Evolutionary conservation across 371 early-diverging fungal genomes (phyloP), one percentile per base, ranked within the genome.

Genomic region (Smittium mucronatum): DNA sequence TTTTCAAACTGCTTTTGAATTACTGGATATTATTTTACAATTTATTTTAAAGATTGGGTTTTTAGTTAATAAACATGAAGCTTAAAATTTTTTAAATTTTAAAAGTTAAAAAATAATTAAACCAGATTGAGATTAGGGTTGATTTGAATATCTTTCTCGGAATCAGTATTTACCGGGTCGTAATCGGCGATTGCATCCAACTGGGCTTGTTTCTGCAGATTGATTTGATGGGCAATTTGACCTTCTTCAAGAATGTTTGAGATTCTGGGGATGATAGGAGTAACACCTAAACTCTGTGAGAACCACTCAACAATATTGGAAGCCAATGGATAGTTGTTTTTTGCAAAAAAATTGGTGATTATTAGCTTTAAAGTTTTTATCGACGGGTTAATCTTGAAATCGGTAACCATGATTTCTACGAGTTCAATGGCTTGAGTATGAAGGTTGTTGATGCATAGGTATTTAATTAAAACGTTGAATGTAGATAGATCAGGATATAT

Each of bases 401-500:
- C 64, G 2, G 35, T 16, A 21, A 36, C 30, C 64, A 64, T 64
- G 2, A 31, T 21, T 64, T 64, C 64, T 30, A 64, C 31, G 2
- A 64, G 32, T 21, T 31, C 32, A 21, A 36, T 30, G 2, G 64
- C 64, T 31, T 64, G 30, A 11, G 32, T 33, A 8, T 64, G 64
- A 15, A 34, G 15, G 31, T 64, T 64, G 31, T 64, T 34, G 64
- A 64, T 31, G 26, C 35, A 64, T 5, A 64, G 15, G 64, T 64
- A 64, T 26, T 64, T 64, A 5, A 64, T 31, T 26, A 64, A 31
- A 29, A 31, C 32, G 32, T 64, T 64, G 30, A 64, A 64, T 36
- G 64, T 64, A 26, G 64, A 15, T 15, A 34, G 21, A 36, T 64
- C 30, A 8, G 64, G 64, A 32, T 32, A 32, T 26, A 63, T 63